phyloP scores from a whole-genome alignment of 257 asterid species.

The Voacanga thouarsii region DNA sequence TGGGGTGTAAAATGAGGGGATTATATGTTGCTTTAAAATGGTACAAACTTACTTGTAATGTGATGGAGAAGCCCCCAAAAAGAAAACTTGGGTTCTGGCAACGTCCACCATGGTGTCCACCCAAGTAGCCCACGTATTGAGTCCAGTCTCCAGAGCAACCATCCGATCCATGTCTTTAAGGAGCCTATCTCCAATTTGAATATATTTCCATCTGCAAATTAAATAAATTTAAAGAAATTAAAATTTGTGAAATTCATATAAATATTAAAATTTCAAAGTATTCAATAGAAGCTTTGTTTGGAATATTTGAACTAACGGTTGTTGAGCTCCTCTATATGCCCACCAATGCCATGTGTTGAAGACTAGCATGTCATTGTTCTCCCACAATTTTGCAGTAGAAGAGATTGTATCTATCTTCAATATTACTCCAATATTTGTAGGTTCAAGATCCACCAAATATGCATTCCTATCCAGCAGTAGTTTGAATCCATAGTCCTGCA shows the following conservation, averaged over 20 bases:
- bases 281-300: not conserved
- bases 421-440: slow-evolving; percentile 35
- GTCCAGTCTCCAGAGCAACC: slow-evolving; percentile 24
- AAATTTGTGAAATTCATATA: not conserved
- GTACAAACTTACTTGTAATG: slow-evolving; percentile 32
- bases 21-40: too few relatives aligned
- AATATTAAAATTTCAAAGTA: too few relatives aligned
- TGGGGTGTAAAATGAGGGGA: too few relatives aligned
- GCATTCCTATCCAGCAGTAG: slow-evolving; percentile 34
- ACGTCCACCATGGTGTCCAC: slow-evolving; percentile 21
- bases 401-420: slow-evolving; percentile 46
- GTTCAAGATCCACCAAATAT: slow-evolving; percentile 50
- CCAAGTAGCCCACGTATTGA: slow-evolving; percentile 35
- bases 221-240: not conserved
- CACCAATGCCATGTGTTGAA: slow-evolving; percentile 84
- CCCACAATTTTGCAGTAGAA: slow-evolving; percentile 48
- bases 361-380: slow-evolving; percentile 47
- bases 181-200: slow-evolving; percentile 14
- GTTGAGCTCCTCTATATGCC: slow-evolving; percentile 45
- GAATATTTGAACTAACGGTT: slow-evolving; percentile 43
- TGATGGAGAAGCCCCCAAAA: slow-evolving; percentile 34
- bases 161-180: slow-evolving; percentile 27
- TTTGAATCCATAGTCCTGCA: slow-evolving; percentile 49
- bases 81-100: slow-evolving; percentile 31
- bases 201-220: slow-evolving; percentile 29